Conservation (phyloP, 495 filamentous ascomycete genomes). For the Lasiosphaeria hispida region DNA sequence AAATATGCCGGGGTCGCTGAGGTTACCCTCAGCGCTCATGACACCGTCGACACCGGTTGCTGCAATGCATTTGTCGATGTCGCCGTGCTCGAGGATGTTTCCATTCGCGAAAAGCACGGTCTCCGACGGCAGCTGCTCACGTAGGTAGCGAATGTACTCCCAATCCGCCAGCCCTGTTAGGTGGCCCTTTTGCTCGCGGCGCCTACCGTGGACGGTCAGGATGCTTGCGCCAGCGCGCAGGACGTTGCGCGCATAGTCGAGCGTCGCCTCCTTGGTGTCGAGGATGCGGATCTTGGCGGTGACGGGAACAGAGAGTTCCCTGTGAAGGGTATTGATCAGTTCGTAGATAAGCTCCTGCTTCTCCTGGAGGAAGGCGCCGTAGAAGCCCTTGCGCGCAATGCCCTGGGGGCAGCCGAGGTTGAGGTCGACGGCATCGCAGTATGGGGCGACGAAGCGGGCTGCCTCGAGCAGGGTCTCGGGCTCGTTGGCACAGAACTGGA, state of each 20-base stretch:
- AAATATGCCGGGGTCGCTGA: slow-evolving; percentile 88
- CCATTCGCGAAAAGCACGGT: slow-evolving; percentile 97
- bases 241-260: slow-evolving; percentile 88
- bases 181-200: slow-evolving; percentile 92
- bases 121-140: slow-evolving; percentile 78
- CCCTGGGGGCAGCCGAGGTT: slow-evolving; percentile 98
- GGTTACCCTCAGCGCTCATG: slow-evolving; percentile 93
- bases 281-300: slow-evolving; percentile 94
- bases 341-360: slow-evolving; percentile 77
- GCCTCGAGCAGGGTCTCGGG: slow-evolving; percentile 74
- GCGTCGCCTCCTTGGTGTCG: slow-evolving; percentile 78
- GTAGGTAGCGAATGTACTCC: slow-evolving; percentile 74
- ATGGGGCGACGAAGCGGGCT: slow-evolving; percentile 70
- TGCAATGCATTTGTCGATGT: slow-evolving; percentile 74
- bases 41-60: slow-evolving; percentile 89
- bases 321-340: slow-evolving; percentile 75
- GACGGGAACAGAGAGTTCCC: slow-evolving; percentile 70
- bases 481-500: slow-evolving; percentile 95
- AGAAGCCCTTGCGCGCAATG: slow-evolving; percentile 85
- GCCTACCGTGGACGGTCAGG: slow-evolving; percentile 85
- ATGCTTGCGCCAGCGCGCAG: slow-evolving; percentile 87
- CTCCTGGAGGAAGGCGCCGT: slow-evolving; percentile 93
- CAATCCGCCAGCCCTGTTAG: slow-evolving; percentile 94
- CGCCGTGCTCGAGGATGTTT: slow-evolving; percentile 80
- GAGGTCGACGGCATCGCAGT: slow-evolving; percentile 93